Conservation (phyloP, 2,329 filamentous ascomycete species). For the Colletotrichum tropicicola region DNA sequence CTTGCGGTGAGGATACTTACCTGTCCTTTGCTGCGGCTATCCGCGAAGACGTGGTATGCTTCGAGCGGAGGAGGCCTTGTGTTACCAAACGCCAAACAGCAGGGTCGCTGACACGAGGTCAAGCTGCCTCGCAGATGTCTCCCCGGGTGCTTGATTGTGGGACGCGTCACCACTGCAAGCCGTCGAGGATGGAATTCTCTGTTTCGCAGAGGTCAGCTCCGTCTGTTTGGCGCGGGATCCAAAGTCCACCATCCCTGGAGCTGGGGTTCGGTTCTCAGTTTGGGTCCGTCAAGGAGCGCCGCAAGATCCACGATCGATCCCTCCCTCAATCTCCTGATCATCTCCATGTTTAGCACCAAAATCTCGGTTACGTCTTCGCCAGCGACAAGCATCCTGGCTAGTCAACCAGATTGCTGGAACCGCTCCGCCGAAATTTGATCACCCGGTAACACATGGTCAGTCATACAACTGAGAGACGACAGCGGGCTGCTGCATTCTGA, state of each 20-base stretch:
- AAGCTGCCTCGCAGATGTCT: background rate
- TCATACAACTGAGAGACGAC: conserved; percentile 2
- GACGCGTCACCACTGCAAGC: background rate
- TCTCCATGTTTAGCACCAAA: conserved; percentile 13
- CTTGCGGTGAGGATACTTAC: conserved; percentile 23
- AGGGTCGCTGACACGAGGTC: background rate
- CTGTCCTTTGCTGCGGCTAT: background rate
- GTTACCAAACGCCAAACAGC: background rate
- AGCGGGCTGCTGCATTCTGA: conserved; percentile 9
- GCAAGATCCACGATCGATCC: conserved; percentile 20
- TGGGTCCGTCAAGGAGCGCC: background rate
- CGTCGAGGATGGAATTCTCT: background rate
- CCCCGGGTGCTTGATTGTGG: background rate
- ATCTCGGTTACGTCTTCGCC: conserved; percentile 16
- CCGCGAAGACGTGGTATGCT: background rate
- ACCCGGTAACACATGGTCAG: conserved; percentile 19
- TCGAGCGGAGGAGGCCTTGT: background rate
- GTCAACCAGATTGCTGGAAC: conserved; percentile 25
- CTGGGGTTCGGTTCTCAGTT: background rate
- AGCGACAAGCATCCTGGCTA: conserved; percentile 24
- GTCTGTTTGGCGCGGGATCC: background rate
- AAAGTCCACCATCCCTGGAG: background rate
- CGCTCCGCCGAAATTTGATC: background rate
- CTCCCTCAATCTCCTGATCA: conserved; percentile 14
- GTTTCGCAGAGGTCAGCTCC: background rate